Percentiles rank a stretch among this genome's conserved stretches.
These are phyloP conservation scores for Lasiodiplodia citricola DNA, from an alignment of 2,329 filamentous ascomycete genomes.

Conservation along the genomic window DNA sequence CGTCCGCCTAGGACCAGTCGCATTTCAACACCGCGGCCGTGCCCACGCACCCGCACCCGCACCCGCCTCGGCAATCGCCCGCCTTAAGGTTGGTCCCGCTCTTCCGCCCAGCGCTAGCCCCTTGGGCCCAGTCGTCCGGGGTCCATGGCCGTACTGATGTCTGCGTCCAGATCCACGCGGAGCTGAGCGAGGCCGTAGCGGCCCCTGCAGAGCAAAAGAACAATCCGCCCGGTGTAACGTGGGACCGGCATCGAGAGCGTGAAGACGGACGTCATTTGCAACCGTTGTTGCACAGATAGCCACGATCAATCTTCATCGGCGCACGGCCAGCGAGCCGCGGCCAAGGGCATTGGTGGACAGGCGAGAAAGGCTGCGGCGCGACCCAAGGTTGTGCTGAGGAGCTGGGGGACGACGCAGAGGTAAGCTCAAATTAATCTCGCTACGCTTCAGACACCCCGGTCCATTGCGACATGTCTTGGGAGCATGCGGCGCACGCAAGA, in stretches of 20 bases:
- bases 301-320: slow-evolving; percentile 26
- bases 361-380: slow-evolving; percentile 20
- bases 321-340: slow-evolving; percentile 9
- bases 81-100: slow-evolving; percentile 27
- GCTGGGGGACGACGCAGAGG: slow-evolving; percentile 25
- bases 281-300: slow-evolving; percentile 23
- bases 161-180: background rate
- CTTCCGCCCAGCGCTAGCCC: slow-evolving; percentile 24
- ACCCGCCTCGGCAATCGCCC: slow-evolving; percentile 25
- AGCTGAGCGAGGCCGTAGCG: slow-evolving; percentile 6
- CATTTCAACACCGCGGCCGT: slow-evolving; percentile 16
- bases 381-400: slow-evolving; percentile 19
- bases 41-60: slow-evolving; percentile 4
- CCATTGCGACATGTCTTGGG: slow-evolving; percentile 26
- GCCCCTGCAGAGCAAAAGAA: slow-evolving; percentile 26
- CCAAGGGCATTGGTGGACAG: slow-evolving; percentile 18
- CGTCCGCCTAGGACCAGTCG: slow-evolving; percentile 18
- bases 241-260: slow-evolving; percentile 12
- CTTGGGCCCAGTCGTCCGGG: background rate
- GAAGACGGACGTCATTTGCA: slow-evolving; percentile 28
- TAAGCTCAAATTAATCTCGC: slow-evolving; percentile 26
- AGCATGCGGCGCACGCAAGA: slow-evolving; percentile 25
- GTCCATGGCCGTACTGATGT: background rate
- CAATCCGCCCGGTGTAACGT: slow-evolving; percentile 26
- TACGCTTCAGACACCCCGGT: slow-evolving; percentile 25